phyloP scores from a whole-genome alignment of 805 yeast genomes.

The Yamadazyma ubonensis region DNA sequence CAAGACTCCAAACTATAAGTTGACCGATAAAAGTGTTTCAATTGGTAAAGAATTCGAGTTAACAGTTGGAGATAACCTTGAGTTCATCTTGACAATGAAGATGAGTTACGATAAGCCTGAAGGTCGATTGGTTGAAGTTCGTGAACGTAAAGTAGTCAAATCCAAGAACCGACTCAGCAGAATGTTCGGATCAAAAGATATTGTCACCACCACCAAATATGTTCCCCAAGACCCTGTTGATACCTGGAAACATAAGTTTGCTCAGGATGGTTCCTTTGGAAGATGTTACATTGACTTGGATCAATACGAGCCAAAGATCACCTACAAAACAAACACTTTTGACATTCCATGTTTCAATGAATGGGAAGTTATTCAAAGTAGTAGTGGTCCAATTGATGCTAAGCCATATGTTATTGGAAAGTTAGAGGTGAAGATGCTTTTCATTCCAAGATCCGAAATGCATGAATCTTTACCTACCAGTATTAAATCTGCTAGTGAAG shows the following conservation, averaged over 20 bases:
- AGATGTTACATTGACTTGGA: conserved; percentile 66
- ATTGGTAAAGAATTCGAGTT: conserved; percentile 79
- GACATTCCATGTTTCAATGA: conserved; percentile 71
- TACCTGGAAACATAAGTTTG: conserved; percentile 62
- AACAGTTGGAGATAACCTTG: conserved; percentile 58
- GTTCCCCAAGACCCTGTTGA: conserved; percentile 55
- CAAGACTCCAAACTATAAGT: conserved; percentile 55
- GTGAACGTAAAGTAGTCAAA: conserved; percentile 52
- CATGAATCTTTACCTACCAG: conserved; percentile 70
- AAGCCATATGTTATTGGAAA: conserved; percentile 65
- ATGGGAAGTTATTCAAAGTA: conserved; percentile 55
- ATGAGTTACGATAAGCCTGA: conserved; percentile 53
- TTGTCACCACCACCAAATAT: conserved; percentile 49
- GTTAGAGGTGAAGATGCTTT: conserved; percentile 66
- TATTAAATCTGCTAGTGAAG: conserved; percentile 47
- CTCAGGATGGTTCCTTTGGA: conserved; percentile 88
- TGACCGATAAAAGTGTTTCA: conserved; percentile 30
- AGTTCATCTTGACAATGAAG: conserved; percentile 72
- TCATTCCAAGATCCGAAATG: conserved; percentile 58
- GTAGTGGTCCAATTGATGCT: conserved; percentile 26
- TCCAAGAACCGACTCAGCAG: conserved; percentile 47
- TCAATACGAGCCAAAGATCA: conserved; percentile 54
- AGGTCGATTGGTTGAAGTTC: conserved; percentile 56
- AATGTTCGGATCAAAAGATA: conserved; percentile 47
- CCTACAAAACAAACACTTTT: conserved; percentile 51